Evolutionary conservation across 257 asterid species (phyloP).

Genomic region (Przewalskia tangutica): DNA sequence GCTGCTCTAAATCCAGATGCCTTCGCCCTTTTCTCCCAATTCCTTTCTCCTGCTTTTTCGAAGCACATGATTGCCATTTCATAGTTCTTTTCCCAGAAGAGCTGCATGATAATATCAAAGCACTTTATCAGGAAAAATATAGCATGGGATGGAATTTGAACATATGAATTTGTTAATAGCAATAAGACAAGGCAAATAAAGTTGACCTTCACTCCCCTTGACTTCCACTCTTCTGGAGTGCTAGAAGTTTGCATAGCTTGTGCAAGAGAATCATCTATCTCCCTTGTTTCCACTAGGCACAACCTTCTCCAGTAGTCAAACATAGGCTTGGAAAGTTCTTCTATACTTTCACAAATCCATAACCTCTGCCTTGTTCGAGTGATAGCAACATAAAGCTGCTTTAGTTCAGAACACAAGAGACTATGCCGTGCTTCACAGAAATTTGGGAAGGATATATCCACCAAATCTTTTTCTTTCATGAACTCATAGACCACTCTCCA

Average conservation of each 20-base stretch:
- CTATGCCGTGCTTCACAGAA: constrained; percentile 42
- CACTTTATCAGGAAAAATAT: neutral
- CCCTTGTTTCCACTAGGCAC: constrained; percentile 42
- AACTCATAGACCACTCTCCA: constrained; percentile 62
- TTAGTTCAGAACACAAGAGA: constrained; percentile 55
- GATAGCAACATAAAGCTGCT: constrained; percentile 55
- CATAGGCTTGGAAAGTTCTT: constrained; percentile 46
- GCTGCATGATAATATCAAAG: constrained; percentile 23
- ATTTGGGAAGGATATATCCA: constrained; percentile 33
- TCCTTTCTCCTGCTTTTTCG: constrained; percentile 49
- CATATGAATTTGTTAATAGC: neutral
- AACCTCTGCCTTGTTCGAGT: constrained; percentile 64
- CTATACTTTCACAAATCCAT: constrained; percentile 58
- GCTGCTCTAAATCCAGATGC: constrained; percentile 47
- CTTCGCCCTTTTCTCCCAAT: constrained; percentile 49
- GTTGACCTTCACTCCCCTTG: constrained; percentile 50
- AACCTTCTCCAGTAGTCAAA: constrained; percentile 50
- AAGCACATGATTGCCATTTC: constrained; percentile 67
- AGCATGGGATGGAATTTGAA: neutral
- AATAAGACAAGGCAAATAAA: neutral
- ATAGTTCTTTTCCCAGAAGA: constrained; percentile 52
- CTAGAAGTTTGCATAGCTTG: constrained; percentile 58
- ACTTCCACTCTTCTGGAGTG: constrained; percentile 59
- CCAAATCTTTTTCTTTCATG: constrained; percentile 32
- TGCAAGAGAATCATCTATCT: constrained; percentile 44